Evolutionary conservation across 1,284 basidiomycete species (phyloP).

Genomic region (Cutaneotrichosporon sp.): DNA sequence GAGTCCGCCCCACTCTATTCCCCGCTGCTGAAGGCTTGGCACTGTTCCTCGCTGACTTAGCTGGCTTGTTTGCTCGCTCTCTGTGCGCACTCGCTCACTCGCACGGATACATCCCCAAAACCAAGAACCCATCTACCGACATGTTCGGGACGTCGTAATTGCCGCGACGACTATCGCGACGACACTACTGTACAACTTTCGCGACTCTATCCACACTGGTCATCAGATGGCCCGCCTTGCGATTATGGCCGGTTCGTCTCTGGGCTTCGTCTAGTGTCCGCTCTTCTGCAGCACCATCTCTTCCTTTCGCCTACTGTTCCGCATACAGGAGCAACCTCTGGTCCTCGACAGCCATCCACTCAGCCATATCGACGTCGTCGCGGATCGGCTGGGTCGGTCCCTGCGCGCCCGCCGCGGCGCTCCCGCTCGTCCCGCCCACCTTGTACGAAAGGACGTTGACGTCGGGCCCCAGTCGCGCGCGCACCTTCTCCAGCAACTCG

Average conservation of each 20-base stretch:
- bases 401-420: constrained; percentile 48
- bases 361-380: constrained; percentile 68
- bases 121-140: constrained; percentile 2
- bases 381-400: constrained; percentile 66
- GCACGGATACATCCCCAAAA: constrained; percentile 6
- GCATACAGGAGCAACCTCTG: constrained; percentile 83
- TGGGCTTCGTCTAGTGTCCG: not conserved
- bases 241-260: not conserved
- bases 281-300: not conserved
- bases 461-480: constrained; percentile 75
- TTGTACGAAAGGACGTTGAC: constrained; percentile 71
- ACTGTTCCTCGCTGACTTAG: not conserved
- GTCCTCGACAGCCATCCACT: constrained; percentile 80
- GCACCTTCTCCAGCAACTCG: constrained; percentile 87
- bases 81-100: not conserved
- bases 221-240: constrained; percentile 1
- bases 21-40: not conserved
- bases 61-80: too few species aligned
- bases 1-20: not conserved
- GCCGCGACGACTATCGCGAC: not conserved
- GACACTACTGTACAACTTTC: constrained; percentile 10
- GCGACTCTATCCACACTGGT: constrained; percentile 4
- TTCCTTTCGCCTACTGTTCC: constrained; percentile 36
- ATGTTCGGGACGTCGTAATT: constrained; percentile 4
- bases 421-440: constrained; percentile 51